Conservation (phyloP, 2,329 filamentous ascomycete genomes). For the Fusarium udum region DNA sequence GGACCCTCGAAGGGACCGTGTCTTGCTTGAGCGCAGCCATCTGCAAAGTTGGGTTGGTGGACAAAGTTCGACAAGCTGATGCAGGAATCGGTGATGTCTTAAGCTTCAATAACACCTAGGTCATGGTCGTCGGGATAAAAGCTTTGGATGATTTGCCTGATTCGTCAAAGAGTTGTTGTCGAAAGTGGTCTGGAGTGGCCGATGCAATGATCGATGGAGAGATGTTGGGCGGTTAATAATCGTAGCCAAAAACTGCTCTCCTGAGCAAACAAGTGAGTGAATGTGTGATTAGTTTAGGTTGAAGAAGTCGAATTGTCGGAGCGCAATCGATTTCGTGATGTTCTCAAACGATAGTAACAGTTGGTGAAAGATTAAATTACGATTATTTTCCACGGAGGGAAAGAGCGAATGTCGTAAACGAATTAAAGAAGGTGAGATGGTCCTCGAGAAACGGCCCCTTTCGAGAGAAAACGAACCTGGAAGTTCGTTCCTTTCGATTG, state of each 20-base stretch:
- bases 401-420: constrained; percentile 35
- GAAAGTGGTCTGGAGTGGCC: constrained; percentile 9
- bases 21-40: constrained; percentile 20
- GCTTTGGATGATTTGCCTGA: constrained; percentile 14
- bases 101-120: constrained; percentile 21
- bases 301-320: constrained; percentile 22
- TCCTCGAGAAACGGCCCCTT: constrained; percentile 31
- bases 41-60: constrained; percentile 1
- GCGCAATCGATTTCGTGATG: constrained; percentile 26
- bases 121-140: constrained; percentile 36
- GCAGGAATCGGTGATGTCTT: constrained; percentile 14
- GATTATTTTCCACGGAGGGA: constrained; percentile 36
- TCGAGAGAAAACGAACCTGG: constrained; percentile 27
- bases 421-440: constrained; percentile 34
- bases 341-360: constrained; percentile 38
- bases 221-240: constrained; percentile 43
- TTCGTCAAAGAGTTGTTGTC: constrained; percentile 15
- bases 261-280: constrained; percentile 36
- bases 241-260: constrained; percentile 47
- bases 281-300: constrained; percentile 28
- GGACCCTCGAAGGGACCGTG: background rate
- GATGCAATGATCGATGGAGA: constrained; percentile 38
- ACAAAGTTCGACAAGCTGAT: constrained; percentile 19
- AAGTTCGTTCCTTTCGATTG: constrained; percentile 41
- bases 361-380: constrained; percentile 43